Conservation (phyloP, 2,329 filamentous ascomycete genomes). For the Clonostachys rosea region DNA sequence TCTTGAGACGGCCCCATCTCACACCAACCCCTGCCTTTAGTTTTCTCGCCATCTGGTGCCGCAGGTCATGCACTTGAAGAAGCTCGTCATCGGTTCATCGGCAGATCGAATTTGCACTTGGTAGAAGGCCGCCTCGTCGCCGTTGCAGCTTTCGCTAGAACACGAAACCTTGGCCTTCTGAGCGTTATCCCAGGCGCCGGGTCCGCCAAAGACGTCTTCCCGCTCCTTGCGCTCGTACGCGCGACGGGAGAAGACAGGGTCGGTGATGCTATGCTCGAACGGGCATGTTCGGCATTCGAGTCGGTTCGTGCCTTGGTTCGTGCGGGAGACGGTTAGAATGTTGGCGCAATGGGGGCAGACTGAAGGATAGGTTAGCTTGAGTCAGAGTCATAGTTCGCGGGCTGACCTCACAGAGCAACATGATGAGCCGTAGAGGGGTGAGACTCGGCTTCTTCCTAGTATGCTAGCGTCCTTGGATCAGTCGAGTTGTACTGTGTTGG, state of each 20-base stretch:
- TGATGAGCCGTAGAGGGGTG: slow-evolving; percentile 23
- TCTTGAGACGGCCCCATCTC: too few species aligned
- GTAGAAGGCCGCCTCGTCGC: slow-evolving; percentile 85
- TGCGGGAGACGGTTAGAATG: slow-evolving; percentile 69
- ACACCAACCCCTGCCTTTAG: slow-evolving; percentile 20
- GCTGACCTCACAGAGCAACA: slow-evolving; percentile 59
- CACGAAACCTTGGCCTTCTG: slow-evolving; percentile 83
- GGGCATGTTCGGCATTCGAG: slow-evolving; percentile 96
- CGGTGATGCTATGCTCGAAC: slow-evolving; percentile 79
- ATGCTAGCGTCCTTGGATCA: too few species aligned
- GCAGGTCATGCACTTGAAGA: slow-evolving; percentile 78
- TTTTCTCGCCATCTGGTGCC: slow-evolving; percentile 64
- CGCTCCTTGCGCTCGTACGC: slow-evolving; percentile 83
- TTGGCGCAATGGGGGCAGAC: slow-evolving; percentile 84
- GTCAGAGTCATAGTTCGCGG: slow-evolving; percentile 5
- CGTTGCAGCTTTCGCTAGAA: slow-evolving; percentile 73
- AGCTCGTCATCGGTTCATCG: slow-evolving; percentile 97
- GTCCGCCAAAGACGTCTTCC: slow-evolving; percentile 86
- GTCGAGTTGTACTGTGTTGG: too few species aligned
- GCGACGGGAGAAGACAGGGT: slow-evolving; percentile 75
- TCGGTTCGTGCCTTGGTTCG: slow-evolving; percentile 62
- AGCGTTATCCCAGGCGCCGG: slow-evolving; percentile 85
- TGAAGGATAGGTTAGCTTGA: slow-evolving; percentile 18
- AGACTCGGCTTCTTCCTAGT: background rate
- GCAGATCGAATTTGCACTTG: slow-evolving; percentile 97